These are phyloP conservation scores for Eurotiales sp. DNA, from an alignment of 2,329 filamentous ascomycete genomes.

Conservation along the genomic window DNA sequence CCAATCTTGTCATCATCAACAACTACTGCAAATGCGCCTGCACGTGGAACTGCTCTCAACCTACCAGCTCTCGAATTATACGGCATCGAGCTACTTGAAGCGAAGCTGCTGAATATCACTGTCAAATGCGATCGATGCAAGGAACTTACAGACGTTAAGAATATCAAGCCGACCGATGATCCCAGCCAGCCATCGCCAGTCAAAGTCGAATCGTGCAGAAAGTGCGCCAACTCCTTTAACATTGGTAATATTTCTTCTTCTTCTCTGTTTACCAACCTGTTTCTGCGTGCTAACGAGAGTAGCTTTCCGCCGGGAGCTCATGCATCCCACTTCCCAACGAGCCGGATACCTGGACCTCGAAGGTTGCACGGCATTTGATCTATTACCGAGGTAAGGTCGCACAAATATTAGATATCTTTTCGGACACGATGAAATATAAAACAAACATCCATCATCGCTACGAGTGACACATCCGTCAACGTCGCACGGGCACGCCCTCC, in stretches of 20 bases:
- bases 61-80: slow-evolving; percentile 75
- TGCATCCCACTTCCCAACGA: slow-evolving; percentile 69
- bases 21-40: slow-evolving; percentile 43
- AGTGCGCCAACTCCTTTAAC: slow-evolving; percentile 50
- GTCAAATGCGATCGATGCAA: slow-evolving; percentile 79
- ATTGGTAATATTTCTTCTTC: slow-evolving; percentile 32
- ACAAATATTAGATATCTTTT: background rate
- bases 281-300: background rate
- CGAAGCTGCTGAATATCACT: slow-evolving; percentile 63
- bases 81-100: slow-evolving; percentile 70
- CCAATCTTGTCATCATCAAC: slow-evolving; percentile 21
- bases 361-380: slow-evolving; percentile 69
- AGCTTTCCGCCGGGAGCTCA: slow-evolving; percentile 63
- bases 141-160: slow-evolving; percentile 65
- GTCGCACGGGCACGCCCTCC: slow-evolving; percentile 1
- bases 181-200: slow-evolving; percentile 36
- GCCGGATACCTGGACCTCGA: slow-evolving; percentile 75
- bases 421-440: background rate
- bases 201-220: slow-evolving; percentile 50
- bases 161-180: slow-evolving; percentile 55
- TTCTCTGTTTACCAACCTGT: background rate
- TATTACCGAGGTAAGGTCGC: slow-evolving; percentile 61
- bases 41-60: slow-evolving; percentile 71
- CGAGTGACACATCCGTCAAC: background rate
- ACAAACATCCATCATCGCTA: background rate